Conservation (phyloP, 192 early-diverging fungal species). For the Linnemannia schmuckeri region DNA sequence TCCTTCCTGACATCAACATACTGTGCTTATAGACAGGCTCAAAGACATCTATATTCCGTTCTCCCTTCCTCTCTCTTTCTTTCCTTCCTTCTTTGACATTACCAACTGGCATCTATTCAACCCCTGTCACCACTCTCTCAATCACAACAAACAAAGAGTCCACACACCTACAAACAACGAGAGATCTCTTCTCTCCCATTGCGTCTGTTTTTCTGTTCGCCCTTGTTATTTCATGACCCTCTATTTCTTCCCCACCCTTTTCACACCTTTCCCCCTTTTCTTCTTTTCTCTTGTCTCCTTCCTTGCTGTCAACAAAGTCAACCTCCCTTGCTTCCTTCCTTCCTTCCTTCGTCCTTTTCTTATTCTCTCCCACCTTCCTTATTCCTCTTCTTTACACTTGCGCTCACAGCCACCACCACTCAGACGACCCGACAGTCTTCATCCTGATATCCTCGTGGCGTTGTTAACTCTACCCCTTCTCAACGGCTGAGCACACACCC, state of each 20-base stretch:
- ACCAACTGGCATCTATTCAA: not conserved
- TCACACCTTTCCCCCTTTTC: not conserved
- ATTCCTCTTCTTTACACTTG: not conserved
- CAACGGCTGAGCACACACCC: not conserved
- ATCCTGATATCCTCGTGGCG: not conserved
- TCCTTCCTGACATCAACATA: too few species aligned
- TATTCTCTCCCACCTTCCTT: not conserved
- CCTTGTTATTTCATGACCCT: not conserved
- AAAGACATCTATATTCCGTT: too few species aligned
- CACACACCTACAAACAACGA: not conserved
- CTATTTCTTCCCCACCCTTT: not conserved
- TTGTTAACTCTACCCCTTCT: not conserved
- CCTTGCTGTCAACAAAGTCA: not conserved
- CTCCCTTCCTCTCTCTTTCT: not conserved
- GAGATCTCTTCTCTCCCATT: not conserved
- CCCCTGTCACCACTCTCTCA: not conserved
- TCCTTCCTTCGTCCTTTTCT: constrained; percentile 5
- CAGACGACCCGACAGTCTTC: not conserved
- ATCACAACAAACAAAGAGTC: not conserved
- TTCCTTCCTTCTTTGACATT: not conserved
- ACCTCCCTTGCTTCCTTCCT: not conserved
- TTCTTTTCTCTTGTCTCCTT: not conserved
- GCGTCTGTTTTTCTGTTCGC: not conserved
- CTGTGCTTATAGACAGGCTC: too few species aligned
- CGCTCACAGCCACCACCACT: not conserved